Evolutionary conservation across 1,284 basidiomycete genomes (phyloP).

Genomic region (Athelia sp.): DNA sequence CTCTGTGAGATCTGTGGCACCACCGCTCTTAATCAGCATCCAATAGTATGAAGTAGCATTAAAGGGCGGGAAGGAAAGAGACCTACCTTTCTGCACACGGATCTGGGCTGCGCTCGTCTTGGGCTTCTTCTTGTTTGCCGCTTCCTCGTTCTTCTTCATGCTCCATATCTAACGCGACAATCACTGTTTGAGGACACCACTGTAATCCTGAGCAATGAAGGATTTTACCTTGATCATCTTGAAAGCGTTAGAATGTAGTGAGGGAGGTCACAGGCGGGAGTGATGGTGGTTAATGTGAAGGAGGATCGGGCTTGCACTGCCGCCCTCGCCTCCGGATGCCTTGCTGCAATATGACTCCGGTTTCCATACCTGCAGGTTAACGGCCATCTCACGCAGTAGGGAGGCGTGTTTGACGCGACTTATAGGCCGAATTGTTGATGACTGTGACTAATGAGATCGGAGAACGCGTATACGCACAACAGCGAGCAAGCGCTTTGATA

Average conservation of each 20-base stretch:
- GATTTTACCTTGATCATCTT: constrained; percentile 42
- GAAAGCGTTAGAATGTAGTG: not conserved
- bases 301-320: not conserved
- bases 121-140: constrained; percentile 90
- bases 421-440: too few species aligned
- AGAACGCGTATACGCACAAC: too few species aligned
- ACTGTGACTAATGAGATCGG: too few species aligned
- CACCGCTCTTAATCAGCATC: not conserved
- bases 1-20: constrained; percentile 82
- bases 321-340: not conserved
- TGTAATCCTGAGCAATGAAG: constrained; percentile 6
- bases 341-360: too few species aligned
- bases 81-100: constrained; percentile 93
- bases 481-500: too few species aligned
- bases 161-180: constrained; percentile 76
- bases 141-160: constrained; percentile 96
- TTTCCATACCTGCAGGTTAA: too few species aligned
- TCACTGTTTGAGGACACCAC: not conserved
- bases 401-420: too few species aligned
- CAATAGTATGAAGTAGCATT: too few species aligned
- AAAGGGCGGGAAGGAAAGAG: not conserved
- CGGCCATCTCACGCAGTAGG: too few species aligned
- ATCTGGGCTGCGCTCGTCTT: constrained; percentile 98
- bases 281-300: constrained; percentile 4
- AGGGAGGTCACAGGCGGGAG: not conserved